Percentiles rank a stretch among this genome's conserved stretches.
Conservation (phyloP, 441 rosid species). For the Aleurites moluccanus region DNA sequence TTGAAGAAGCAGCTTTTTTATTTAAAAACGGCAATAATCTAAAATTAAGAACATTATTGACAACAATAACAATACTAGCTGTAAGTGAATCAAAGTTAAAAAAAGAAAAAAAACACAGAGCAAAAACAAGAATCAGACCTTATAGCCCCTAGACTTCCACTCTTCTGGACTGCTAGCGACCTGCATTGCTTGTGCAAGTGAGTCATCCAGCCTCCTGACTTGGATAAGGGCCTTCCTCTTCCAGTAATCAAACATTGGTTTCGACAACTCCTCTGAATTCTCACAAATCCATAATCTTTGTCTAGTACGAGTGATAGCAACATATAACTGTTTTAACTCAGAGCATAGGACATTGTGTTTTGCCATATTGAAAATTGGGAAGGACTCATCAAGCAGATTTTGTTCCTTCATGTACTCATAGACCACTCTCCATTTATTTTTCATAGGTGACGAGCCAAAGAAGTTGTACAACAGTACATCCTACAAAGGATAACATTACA, state of each 20-base stretch:
- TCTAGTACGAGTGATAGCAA: conserved; percentile 56
- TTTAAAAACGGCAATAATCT: not conserved
- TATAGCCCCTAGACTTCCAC: conserved; percentile 49
- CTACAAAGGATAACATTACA: conserved; percentile 22
- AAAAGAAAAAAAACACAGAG: not conserved
- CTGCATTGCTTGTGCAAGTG: conserved; percentile 46
- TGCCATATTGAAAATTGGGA: conserved; percentile 34
- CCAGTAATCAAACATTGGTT: conserved; percentile 54
- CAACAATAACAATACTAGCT: not conserved
- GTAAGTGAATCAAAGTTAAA: not conserved
- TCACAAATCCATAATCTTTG: conserved; percentile 60
- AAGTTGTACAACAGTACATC: conserved; percentile 53
- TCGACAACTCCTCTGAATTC: conserved; percentile 30
- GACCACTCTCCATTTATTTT: conserved; percentile 49
- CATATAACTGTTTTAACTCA: conserved; percentile 61
- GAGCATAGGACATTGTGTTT: conserved; percentile 50
- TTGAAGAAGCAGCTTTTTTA: not conserved
- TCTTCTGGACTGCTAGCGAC: conserved; percentile 51
- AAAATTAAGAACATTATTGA: not conserved
- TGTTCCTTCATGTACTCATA: conserved; percentile 48
- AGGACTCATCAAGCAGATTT: conserved; percentile 34
- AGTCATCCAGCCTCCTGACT: conserved; percentile 38
- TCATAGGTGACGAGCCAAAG: conserved; percentile 51
- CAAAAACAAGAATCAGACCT: conserved; percentile 34
- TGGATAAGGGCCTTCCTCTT: conserved; percentile 40